Percentiles rank a stretch among this genome's conserved stretches.
phyloP scores from a whole-genome alignment of 75 land plant genomes.

The Ceratopteris richardii region DNA sequence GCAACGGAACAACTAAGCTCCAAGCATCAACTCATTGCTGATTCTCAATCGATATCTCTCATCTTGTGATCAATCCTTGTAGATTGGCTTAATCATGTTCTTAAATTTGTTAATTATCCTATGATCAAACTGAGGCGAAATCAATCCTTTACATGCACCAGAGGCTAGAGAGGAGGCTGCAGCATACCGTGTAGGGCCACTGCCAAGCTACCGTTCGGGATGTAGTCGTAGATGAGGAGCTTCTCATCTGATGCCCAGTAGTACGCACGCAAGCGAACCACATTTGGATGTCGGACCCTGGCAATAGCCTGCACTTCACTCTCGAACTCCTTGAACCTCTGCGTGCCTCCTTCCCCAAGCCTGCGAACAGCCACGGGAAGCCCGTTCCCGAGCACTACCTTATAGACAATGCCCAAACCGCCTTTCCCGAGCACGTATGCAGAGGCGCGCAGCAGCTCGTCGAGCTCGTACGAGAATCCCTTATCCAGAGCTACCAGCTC shows the following conservation, averaged over 20 bases:
- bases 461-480: slow-evolving; percentile 61
- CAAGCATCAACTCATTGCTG: too few relatives aligned
- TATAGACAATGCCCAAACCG: slow-evolving; percentile 81
- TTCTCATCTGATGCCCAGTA: slow-evolving; percentile 90
- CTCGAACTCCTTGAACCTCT: slow-evolving; percentile 64
- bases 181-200: slow-evolving; percentile 73
- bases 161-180: too few relatives aligned
- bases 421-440: slow-evolving; percentile 92
- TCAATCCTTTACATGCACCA: too few relatives aligned
- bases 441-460: slow-evolving; percentile 78
- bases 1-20: too few relatives aligned
- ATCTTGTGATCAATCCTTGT: too few relatives aligned
- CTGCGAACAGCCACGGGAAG: slow-evolving; percentile 68
- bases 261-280: slow-evolving; percentile 69
- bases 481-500: slow-evolving; percentile 64
- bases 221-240: slow-evolving; percentile 70
- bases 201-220: slow-evolving; percentile 72
- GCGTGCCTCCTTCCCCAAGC: slow-evolving; percentile 58
- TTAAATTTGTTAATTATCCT: too few relatives aligned
- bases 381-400: slow-evolving; percentile 77
- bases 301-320: slow-evolving; percentile 61
- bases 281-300: slow-evolving; percentile 55
- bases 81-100: too few relatives aligned
- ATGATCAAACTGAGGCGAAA: too few relatives aligned
- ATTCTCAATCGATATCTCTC: too few relatives aligned